Conservation (phyloP, 106 monocot genomes). For the Dioscorea alata region DNA sequence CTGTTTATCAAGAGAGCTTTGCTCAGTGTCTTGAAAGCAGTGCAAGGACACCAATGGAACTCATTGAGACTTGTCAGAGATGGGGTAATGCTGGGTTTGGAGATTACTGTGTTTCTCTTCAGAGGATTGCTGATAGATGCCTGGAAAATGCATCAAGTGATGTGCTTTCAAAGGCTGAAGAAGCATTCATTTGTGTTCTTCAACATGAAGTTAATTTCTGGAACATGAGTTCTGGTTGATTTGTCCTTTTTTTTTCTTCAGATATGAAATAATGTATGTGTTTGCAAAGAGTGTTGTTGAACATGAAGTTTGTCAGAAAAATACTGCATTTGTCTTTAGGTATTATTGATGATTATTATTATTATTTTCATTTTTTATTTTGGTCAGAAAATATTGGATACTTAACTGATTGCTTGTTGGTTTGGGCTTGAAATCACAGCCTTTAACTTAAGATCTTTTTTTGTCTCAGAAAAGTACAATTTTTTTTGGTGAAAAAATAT, state of each 20-base stretch:
- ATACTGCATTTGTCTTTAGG: too few species aligned
- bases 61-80: slow-evolving; percentile 65
- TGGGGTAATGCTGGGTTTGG: slow-evolving; percentile 72
- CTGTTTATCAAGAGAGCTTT: slow-evolving; percentile 85
- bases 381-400: too few species aligned
- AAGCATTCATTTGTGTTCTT: slow-evolving; percentile 47
- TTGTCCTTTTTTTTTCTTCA: neutral
- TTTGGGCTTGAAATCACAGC: too few species aligned
- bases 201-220: slow-evolving; percentile 70
- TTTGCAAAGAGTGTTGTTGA: neutral
- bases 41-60: slow-evolving; percentile 58
- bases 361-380: too few species aligned
- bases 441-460: neutral
- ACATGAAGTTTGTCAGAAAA: too few species aligned
- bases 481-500: neutral
- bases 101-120: slow-evolving; percentile 51
- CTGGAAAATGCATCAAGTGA: slow-evolving; percentile 40
- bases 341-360: too few species aligned
- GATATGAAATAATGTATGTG: neutral
- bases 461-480: neutral
- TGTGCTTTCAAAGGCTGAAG: slow-evolving; percentile 53
- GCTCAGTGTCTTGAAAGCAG: slow-evolving; percentile 52
- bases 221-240: slow-evolving; percentile 69
- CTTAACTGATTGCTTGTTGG: too few species aligned
- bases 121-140: slow-evolving; percentile 57